Base-by-base conservation (phyloP, 805 yeast species). In the Clavispora phyllophila region DNA sequence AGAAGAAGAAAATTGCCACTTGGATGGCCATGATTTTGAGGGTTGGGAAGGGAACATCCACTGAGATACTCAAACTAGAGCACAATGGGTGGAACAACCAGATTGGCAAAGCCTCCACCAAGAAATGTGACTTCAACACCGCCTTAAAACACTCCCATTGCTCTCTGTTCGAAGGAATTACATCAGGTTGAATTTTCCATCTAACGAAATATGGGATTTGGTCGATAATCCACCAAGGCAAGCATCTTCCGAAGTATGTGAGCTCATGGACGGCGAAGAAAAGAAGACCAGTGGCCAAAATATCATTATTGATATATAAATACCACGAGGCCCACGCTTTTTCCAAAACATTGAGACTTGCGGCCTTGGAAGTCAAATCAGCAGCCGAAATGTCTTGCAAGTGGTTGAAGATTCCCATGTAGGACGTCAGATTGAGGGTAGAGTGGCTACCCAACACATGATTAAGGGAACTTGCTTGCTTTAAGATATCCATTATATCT, bases 61-160 rank as follows among this genome's bases (percentile, higher is more conserved):
- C 72, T 12, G 69, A 62, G 41, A 78, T 75, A 26, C 78, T 78
- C 43, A 78, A 58, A 20, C 60, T 62, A 46, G 68, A 60, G 52
- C 80, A 73, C 51, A 78, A 50, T 17, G 83, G 83, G 51, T 78
- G 83, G 67, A 78, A 78, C 18, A 77, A 69, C 83, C 83, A 78
- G 46, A 78, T 78, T 36, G 83, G 83, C 42, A 78, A 65, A 1
- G 77, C 82, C 57, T 78, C 83, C 24, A 78, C 82, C 49, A 78
- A 50, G 48, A 78, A 73, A 51, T 78, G 83, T 13, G 78, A 75
- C 43, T 68, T 75, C 37, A 78, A 60, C 15, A 78, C 82, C n/a
- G 79, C 64, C 54, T 77, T 78, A 44, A 77, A 57, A 53, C 82
- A 78, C 53, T 78, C 83, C 81, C 81, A 78, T 54, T 78, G 83